Percentiles rank a stretch among this genome's conserved stretches.
phyloP scores from a whole-genome alignment of 257 asterid genomes.

The Capsicum rhomboideum region DNA sequence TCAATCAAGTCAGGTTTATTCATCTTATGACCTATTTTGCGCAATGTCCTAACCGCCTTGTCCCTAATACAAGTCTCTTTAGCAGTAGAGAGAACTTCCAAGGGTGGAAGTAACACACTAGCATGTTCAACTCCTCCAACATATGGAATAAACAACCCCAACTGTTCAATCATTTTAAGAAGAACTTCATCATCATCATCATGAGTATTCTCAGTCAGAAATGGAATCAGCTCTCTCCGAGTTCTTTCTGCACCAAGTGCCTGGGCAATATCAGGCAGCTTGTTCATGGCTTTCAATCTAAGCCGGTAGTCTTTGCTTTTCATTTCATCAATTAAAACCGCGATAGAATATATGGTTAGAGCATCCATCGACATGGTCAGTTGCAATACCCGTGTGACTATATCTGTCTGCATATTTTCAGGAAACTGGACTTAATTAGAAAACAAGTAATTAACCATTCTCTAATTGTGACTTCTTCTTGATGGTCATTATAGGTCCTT shows the following conservation, averaged over 20 bases:
- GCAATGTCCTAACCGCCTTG: constrained; percentile 24
- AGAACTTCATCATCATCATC: constrained; percentile 57
- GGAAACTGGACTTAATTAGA: not conserved
- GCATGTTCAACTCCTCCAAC: constrained; percentile 56
- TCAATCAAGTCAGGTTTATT: constrained; percentile 37
- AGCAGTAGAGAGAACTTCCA: constrained; percentile 42
- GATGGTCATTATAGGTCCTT: not conserved
- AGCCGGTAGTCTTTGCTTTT: constrained; percentile 72
- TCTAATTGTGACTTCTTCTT: not conserved
- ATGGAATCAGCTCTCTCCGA: constrained; percentile 66
- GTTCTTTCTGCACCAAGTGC: constrained; percentile 89
- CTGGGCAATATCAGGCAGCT: constrained; percentile 73
- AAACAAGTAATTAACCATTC: not conserved
- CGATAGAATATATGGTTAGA: constrained; percentile 69
- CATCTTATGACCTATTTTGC: constrained; percentile 27
- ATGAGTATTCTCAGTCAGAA: constrained; percentile 62
- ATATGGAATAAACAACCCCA: constrained; percentile 29
- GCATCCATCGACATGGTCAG: constrained; percentile 52
- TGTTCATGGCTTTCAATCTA: constrained; percentile 59
- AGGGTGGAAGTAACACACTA: constrained; percentile 36
- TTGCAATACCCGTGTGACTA: not conserved
- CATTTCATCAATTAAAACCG: constrained; percentile 72
- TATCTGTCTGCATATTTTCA: too few relatives aligned
- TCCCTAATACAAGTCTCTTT: constrained; percentile 33
- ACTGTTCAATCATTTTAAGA: constrained; percentile 43